Percentiles rank a stretch among this genome's conserved stretches.
These are phyloP conservation scores for Zymoseptoria pseudotritici DNA, from an alignment of 2,329 filamentous ascomycete species.

Conservation along the genomic window DNA sequence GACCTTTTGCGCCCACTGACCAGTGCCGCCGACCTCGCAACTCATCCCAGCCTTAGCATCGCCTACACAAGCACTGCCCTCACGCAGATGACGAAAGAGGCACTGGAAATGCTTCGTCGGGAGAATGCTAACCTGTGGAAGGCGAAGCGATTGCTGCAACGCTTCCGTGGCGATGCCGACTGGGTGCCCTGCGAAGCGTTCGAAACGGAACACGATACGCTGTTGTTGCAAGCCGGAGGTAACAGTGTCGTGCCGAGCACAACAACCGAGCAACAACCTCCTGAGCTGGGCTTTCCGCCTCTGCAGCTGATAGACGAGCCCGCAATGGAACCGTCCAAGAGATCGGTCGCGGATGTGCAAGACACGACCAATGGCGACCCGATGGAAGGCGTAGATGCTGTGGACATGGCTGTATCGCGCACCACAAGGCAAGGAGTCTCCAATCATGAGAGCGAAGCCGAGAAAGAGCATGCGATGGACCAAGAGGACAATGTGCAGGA, in stretches of 20 bases:
- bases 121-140: constrained; percentile 67
- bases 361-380: constrained; percentile 10
- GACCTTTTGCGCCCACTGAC: constrained; percentile 65
- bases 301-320: constrained; percentile 5
- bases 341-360: background rate
- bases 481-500: constrained; percentile 1
- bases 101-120: constrained; percentile 63
- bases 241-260: constrained; percentile 17
- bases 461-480: background rate
- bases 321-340: constrained; percentile 7
- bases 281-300: constrained; percentile 5
- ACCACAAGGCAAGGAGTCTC: background rate
- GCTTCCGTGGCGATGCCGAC: constrained; percentile 66
- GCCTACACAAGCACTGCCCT: constrained; percentile 69
- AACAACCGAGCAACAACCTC: constrained; percentile 10
- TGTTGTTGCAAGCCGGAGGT: constrained; percentile 22
- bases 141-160: constrained; percentile 65
- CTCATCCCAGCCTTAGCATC: constrained; percentile 65
- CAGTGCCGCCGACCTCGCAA: constrained; percentile 64
- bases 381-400: constrained; percentile 23
- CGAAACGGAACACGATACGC: constrained; percentile 44
- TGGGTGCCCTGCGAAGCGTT: constrained; percentile 52
- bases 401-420: constrained; percentile 12
- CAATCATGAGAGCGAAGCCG: background rate
- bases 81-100: constrained; percentile 62